Conservation (phyloP, 768 basidiomycete species). For the Amanita thiersii region DNA sequence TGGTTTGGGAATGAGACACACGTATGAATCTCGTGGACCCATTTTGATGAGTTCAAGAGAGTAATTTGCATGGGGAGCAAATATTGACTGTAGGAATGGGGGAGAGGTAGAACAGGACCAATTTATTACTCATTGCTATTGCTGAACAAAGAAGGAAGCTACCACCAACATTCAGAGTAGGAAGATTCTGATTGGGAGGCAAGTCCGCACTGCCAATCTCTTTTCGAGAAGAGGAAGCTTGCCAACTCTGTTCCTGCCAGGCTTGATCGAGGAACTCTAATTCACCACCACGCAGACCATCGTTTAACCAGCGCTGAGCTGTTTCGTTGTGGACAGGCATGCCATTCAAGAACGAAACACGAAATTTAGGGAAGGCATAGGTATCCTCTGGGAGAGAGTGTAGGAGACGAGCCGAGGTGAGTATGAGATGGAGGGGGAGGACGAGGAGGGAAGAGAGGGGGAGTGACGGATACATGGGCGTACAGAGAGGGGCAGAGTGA, state of each 20-base stretch:
- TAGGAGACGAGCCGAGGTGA: conserved; percentile 34
- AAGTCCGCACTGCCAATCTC: conserved; percentile 52
- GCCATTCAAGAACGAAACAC: conserved; percentile 70
- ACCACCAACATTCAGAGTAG: conserved; percentile 24
- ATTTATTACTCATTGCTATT: conserved; percentile 7
- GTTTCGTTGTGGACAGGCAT: conserved; percentile 69
- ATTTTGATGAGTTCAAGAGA: conserved; percentile 71
- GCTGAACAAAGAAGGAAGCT: conserved; percentile 12
- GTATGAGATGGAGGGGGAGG: conserved; percentile 19
- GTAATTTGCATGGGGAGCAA: conserved; percentile 23
- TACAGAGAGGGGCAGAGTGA: conserved; percentile 20
- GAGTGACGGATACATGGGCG: conserved; percentile 18
- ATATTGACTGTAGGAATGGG: conserved; percentile 8
- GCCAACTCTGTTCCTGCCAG: conserved; percentile 36
- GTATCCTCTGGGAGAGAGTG: conserved; percentile 76
- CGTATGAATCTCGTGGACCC: conserved; percentile 58
- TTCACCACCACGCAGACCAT: conserved; percentile 70
- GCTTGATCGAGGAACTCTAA: conserved; percentile 68
- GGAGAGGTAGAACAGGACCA: conserved; percentile 4
- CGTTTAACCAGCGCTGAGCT: conserved; percentile 63
- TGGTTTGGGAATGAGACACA: conserved; percentile 72
- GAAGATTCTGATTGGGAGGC: conserved; percentile 19
- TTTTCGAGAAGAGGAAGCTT: conserved; percentile 33
- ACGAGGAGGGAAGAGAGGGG: conserved; percentile 15
- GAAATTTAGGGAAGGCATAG: conserved; percentile 76